A percentile compares a stretch with the other conserved stretches of the same genome.
phyloP scores from a whole-genome alignment of 2,329 filamentous ascomycete genomes.

The Fusarium algeriense region DNA sequence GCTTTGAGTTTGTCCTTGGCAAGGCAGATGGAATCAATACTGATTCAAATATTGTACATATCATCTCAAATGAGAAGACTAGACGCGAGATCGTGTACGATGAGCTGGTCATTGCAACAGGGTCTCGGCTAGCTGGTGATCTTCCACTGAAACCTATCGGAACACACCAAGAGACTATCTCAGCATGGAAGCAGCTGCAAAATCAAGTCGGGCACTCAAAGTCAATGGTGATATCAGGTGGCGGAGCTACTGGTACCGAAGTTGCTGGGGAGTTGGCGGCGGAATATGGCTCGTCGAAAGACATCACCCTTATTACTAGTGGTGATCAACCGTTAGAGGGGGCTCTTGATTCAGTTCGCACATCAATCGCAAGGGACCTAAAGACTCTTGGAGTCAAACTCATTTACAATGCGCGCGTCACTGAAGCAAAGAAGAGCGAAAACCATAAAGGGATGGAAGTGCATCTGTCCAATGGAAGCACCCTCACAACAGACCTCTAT shows the following conservation, averaged over 20 bases:
- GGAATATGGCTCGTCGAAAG: conserved; percentile 47
- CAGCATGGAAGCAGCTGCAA: conserved; percentile 52
- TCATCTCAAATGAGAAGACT: conserved; percentile 49
- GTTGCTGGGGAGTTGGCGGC: conserved; percentile 53
- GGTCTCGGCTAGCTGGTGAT: conserved; percentile 56
- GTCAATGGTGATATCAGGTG: conserved; percentile 55
- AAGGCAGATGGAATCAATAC: conserved; percentile 54
- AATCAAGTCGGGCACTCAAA: conserved; percentile 40
- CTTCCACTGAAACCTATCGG: conserved; percentile 63
- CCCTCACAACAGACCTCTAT: conserved; percentile 54
- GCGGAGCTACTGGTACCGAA: conserved; percentile 55
- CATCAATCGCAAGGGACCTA: conserved; percentile 42
- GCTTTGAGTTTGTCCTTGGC: conserved; percentile 64
- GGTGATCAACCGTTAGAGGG: conserved; percentile 37
- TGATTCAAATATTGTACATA: conserved; percentile 53
- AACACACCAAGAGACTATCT: conserved; percentile 57
- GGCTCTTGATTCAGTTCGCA: conserved; percentile 49
- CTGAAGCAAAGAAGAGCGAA: conserved; percentile 15
- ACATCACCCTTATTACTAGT: conserved; percentile 46
- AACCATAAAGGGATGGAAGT: conserved; percentile 36
- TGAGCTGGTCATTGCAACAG: conserved; percentile 67
- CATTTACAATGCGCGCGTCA: conserved; percentile 52
- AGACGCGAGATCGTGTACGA: conserved; percentile 58
- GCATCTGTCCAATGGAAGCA: conserved; percentile 49
- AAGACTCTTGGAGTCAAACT: conserved; percentile 46